Percentiles rank a stretch among this genome's conserved stretches.
phyloP scores from a whole-genome alignment of 495 filamentous ascomycete species.

The Parathielavia hyrcaniae region DNA sequence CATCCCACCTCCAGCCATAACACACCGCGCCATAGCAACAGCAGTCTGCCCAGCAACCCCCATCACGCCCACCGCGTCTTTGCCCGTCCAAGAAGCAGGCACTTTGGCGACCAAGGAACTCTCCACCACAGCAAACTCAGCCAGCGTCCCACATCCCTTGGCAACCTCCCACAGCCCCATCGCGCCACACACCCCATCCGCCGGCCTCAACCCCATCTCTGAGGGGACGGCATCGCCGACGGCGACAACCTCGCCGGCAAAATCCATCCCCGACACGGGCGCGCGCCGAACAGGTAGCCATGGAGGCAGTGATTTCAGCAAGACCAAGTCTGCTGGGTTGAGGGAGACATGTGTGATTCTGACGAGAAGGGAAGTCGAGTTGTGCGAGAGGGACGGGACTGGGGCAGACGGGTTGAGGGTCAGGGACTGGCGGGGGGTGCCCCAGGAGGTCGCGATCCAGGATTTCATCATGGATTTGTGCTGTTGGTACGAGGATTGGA shows the following conservation, averaged over 20 bases:
- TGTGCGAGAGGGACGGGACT: constrained; percentile 2
- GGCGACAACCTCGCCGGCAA: constrained; percentile 34
- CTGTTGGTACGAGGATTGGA: constrained; percentile 3
- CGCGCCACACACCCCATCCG: constrained; percentile 31
- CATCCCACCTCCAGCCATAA: not conserved
- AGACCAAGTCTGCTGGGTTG: constrained; percentile 38
- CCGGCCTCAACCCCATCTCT: constrained; percentile 14
- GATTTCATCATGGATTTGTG: constrained; percentile 21
- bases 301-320: constrained; percentile 30
- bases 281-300: constrained; percentile 29
- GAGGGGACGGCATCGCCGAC: constrained; percentile 18
- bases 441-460: constrained; percentile 15
- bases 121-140: constrained; percentile 34
- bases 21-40: constrained; percentile 15
- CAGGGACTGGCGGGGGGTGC: constrained; percentile 17
- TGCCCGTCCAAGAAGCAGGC: constrained; percentile 16
- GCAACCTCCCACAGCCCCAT: constrained; percentile 25
- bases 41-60: constrained; percentile 37
- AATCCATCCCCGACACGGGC: constrained; percentile 40
- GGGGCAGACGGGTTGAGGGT: not conserved
- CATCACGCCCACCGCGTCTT: constrained; percentile 32
- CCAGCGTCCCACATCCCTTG: constrained; percentile 32
- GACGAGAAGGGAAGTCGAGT: constrained; percentile 30
- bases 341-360: constrained; percentile 37
- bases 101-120: constrained; percentile 20